A percentile compares a stretch with the other conserved stretches of the same genome.
phyloP scores from a whole-genome alignment of 345 rosid genomes.

The Reutealis trisperma region DNA sequence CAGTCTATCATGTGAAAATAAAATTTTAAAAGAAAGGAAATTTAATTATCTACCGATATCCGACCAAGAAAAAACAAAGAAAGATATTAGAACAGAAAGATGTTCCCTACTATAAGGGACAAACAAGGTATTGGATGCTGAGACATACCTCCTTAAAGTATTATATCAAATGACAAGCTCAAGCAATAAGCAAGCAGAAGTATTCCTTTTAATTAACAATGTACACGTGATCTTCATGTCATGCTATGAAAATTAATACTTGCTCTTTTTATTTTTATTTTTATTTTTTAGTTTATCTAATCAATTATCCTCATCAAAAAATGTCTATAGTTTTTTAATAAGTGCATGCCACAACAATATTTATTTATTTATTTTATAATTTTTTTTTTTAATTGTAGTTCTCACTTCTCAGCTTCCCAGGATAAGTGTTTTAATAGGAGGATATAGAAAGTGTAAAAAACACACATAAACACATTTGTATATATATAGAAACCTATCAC shows the following conservation, averaged over 20 bases:
- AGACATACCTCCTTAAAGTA: not conserved
- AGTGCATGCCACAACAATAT: conserved; percentile 12
- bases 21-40: not conserved
- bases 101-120: conserved; percentile 17
- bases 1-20: no score
- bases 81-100: not conserved
- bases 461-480: no score
- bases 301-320: not conserved
- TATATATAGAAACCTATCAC: not conserved
- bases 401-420: not conserved
- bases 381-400: not conserved
- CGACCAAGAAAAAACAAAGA: conserved; percentile 15
- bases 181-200: not conserved
- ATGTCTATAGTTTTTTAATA: not conserved
- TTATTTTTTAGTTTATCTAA: not conserved
- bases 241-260: not conserved
- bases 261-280: no score
- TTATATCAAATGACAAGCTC: not conserved
- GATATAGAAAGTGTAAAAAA: not conserved
- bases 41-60: not conserved
- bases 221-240: conserved; percentile 21
- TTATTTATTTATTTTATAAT: not conserved
- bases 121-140: not conserved
- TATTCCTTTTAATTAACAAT: not conserved
- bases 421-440: not conserved